Evolutionary conservation across 2,329 filamentous ascomycete species (phyloP).

Genomic region (Nigrospora sphaerica): DNA sequence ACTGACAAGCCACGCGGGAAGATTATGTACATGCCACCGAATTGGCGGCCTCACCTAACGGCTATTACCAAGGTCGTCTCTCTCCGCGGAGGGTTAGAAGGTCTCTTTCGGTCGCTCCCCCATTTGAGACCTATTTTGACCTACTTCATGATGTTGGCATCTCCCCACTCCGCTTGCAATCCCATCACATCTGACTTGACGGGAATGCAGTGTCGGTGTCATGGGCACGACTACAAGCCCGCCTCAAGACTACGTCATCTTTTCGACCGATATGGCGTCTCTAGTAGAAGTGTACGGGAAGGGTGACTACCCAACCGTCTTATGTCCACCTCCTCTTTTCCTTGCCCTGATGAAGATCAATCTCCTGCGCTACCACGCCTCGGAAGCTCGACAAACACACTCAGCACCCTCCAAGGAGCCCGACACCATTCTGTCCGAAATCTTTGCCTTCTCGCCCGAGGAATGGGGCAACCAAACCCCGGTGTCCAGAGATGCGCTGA

Average conservation of each 20-base stretch:
- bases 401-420: too few relatives aligned
- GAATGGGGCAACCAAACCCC: too few relatives aligned
- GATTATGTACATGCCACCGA: neutral
- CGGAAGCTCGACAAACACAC: too few relatives aligned
- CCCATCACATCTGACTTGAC: neutral
- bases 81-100: conserved; percentile 20
- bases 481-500: too few relatives aligned
- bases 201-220: conserved; percentile 14
- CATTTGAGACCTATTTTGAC: conserved; percentile 5
- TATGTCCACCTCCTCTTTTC: conserved; percentile 18
- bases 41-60: conserved; percentile 23
- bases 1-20: conserved; percentile 11
- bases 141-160: conserved; percentile 17
- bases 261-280: conserved; percentile 11
- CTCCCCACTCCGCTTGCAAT: neutral
- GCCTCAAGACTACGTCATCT: conserved; percentile 12
- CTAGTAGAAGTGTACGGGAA: conserved; percentile 12
- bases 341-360: conserved; percentile 20
- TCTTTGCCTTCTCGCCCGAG: too few relatives aligned
- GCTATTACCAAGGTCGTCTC: conserved; percentile 18
- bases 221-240: conserved; percentile 25
- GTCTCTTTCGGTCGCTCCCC: conserved; percentile 7
- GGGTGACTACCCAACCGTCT: conserved; percentile 10
- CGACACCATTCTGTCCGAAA: too few relatives aligned
- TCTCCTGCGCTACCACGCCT: too few relatives aligned